Base-by-base conservation (phyloP, 2,329 filamentous ascomycete species). In the Fusarium verrucosum region DNA sequence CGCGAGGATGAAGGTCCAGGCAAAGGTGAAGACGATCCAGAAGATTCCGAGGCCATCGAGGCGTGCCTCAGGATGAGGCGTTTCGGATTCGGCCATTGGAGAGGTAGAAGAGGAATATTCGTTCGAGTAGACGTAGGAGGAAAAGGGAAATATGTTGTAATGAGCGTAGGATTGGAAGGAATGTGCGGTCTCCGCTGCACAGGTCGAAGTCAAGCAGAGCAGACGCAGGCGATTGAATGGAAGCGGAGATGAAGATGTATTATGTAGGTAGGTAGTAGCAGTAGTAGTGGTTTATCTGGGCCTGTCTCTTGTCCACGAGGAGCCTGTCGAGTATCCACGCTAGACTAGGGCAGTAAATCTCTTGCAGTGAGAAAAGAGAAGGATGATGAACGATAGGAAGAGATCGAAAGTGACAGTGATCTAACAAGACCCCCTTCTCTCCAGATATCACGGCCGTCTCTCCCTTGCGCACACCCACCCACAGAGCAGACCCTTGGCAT, bases 31-130 rank as follows among this genome's bases (percentile, higher is more conserved):
- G 56, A 69, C 65, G 57, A 78, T 70, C 70, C 72, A 82, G 65
- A 80, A 82, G 64, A 82, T 72, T 53, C 78, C 78, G 30, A 80
- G 66, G 44, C 65, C 74, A 55, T 80, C 75, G 28, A 79, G 56
- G n/a, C 73, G 69, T 22, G 72, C 62, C 58, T 69, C 60, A 17
- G n/a, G n/a, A 10, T 30, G 28, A 14, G 77, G 74, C 42, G 73
- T 68, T 23, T 47, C 42, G 10, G 65, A 47, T 20, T 52, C 66
- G 8, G 69, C 71, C 69, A 71, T 71, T 51, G 46, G 45, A 42
- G 38, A 7, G 14, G 23, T 23, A 20, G 14, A 10, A 26, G 23
- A 41, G 20, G 36, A 49, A 20, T 49, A 11, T 45, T 40, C 5
- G 10, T 14, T 41, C 20, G 37, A 53, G 32, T 14, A 22, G 5